Conservation (phyloP, 768 basidiomycete genomes). For the Hemileccinum rubropunctum region DNA sequence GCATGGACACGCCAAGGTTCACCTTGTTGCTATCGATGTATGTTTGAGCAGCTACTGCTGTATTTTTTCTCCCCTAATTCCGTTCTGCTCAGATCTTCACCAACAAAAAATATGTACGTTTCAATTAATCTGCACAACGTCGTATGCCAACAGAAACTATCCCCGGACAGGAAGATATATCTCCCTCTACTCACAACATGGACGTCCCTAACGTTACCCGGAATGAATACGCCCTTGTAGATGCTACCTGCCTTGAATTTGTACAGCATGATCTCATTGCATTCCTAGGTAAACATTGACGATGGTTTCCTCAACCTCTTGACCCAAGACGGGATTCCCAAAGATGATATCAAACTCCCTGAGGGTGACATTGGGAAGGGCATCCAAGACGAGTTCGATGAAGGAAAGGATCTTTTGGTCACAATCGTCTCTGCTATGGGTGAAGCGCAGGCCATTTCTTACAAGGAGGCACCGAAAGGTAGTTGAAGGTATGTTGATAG, state of each 20-base stretch:
- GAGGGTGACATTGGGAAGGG: slow-evolving; percentile 77
- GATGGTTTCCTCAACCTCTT: slow-evolving; percentile 96
- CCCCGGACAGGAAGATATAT: slow-evolving; percentile 78
- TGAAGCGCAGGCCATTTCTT: slow-evolving; percentile 89
- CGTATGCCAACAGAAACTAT: slow-evolving; percentile 3
- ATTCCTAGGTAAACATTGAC: slow-evolving; percentile 74
- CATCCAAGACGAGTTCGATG: slow-evolving; percentile 72
- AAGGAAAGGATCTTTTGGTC: slow-evolving; percentile 83
- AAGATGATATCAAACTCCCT: slow-evolving; percentile 94
- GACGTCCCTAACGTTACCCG: slow-evolving; percentile 94
- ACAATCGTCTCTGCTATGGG: slow-evolving; percentile 88
- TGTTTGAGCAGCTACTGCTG: slow-evolving; percentile 32
- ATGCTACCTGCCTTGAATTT: slow-evolving; percentile 16
- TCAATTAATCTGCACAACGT: not conserved
- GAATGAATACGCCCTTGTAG: slow-evolving; percentile 87
- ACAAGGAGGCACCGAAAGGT: slow-evolving; percentile 85
- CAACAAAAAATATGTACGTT: slow-evolving; percentile 85
- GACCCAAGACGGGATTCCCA: slow-evolving; percentile 70
- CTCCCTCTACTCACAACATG: slow-evolving; percentile 99
- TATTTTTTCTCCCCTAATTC: slow-evolving; percentile 4
- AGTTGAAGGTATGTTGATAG: slow-evolving; percentile 16
- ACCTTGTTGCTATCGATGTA: slow-evolving; percentile 95
- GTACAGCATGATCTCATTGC: slow-evolving; percentile 1
- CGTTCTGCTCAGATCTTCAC: slow-evolving; percentile 83
- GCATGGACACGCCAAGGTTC: slow-evolving; percentile 99